phyloP scores from a whole-genome alignment of 2,329 filamentous ascomycete species.

The Colletotrichum graminicola region DNA sequence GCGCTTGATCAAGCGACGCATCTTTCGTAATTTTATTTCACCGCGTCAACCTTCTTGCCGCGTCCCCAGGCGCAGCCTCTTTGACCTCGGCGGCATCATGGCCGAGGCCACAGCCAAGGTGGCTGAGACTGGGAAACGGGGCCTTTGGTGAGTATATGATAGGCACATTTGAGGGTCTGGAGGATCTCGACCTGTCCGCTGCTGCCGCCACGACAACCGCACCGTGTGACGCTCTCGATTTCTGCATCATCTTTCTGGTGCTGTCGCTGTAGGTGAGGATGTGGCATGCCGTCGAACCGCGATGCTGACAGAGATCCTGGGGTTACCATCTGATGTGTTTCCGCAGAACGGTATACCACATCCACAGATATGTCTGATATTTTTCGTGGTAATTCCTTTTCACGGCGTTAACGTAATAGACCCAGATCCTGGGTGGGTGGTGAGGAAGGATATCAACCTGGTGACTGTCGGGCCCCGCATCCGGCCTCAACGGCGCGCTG shows the following conservation, averaged over 20 bases:
- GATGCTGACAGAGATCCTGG: not conserved
- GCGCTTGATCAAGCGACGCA: not conserved
- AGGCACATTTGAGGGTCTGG: constrained; percentile 16
- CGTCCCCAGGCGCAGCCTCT: not conserved
- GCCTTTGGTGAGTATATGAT: not conserved
- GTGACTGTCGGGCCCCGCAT: not conserved
- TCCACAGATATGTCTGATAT: not conserved
- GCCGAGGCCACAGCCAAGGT: constrained; percentile 5
- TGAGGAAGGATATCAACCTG: not conserved
- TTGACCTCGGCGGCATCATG: constrained; percentile 22
- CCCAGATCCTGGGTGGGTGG: not conserved
- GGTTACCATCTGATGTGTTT: not conserved
- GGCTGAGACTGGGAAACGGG: not conserved
- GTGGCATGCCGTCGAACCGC: constrained; percentile 16
- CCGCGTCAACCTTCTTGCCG: not conserved
- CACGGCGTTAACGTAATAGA: not conserved
- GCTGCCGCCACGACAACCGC: not conserved
- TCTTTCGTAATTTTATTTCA: not conserved
- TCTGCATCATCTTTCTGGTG: constrained; percentile 15
- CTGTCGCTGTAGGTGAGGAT: constrained; percentile 17
- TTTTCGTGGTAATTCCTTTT: not conserved
- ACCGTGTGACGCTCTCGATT: constrained; percentile 9
- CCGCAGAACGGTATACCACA: not conserved
- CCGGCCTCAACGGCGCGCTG: constrained; percentile 4
- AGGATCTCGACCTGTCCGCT: not conserved